Base-by-base conservation (phyloP, 2,329 filamentous ascomycete species). In the Fusarium equiseti region DNA sequence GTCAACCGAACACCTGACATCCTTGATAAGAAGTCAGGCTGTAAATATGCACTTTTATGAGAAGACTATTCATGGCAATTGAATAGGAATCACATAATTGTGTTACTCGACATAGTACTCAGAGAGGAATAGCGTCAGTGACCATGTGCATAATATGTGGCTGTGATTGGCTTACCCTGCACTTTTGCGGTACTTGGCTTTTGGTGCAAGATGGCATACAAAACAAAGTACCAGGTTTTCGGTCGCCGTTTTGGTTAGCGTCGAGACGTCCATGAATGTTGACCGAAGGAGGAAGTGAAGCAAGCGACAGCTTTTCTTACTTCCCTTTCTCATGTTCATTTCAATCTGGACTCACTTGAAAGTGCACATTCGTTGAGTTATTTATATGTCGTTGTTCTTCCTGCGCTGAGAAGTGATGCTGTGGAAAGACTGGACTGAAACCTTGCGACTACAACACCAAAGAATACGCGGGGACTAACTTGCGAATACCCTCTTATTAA, bases 231-330 rank as follows among this genome's bases (percentile, higher is more conserved):
- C 26, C 32, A 3, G 5, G 11, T 9, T 31, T 15, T 76, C 74
- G 74, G 74, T 76, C 67, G 63, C 74, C 72, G 24, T 66, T 75
- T 66, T 40, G 74, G 74, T 43, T 76, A 76, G 74, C 70, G 74
- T 63, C 52, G 51, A 68, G 53, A 58, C 51, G 58, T 65, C 73
- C 66, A 57, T 76, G 71, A 74, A 73, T 49, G 74, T 75, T 70
- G 73, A 76, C 74, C 74, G 74, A 76, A 53, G 50, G 73, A 74
- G 67, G 46, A 55, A 61, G 64, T 54, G 50, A 67, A 73, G 48
- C 63, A 62, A 46, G 58, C 56, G 58, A 61, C 56, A 60, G 53
- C 48, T 59, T 52, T 59, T 63, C 61, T 59, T 29, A 56, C 55
- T 50, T 45, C 40, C 22, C 42, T 61, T 61, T 18, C 18, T 42